Evolutionary conservation across 495 filamentous ascomycete species (phyloP).

Genomic region (Trichoderma reesei): DNA sequence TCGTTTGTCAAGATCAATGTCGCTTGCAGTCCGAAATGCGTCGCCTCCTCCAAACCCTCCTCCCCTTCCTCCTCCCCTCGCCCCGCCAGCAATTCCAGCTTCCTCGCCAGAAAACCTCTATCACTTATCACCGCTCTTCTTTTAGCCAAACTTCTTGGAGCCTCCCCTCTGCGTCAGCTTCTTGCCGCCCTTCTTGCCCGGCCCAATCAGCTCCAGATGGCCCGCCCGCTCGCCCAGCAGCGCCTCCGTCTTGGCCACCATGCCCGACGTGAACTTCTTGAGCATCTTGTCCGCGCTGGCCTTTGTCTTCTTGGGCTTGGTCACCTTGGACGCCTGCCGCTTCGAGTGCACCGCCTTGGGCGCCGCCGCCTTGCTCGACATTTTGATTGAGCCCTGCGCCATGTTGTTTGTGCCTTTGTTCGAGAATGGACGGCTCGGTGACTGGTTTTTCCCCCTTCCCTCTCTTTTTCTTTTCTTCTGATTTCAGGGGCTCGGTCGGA

Average conservation of each 20-base stretch:
- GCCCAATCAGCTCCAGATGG: slow-evolving; percentile 39
- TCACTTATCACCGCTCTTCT: background rate
- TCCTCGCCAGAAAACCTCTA: background rate
- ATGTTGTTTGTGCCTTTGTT: slow-evolving; percentile 17
- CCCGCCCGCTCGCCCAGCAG: slow-evolving; percentile 39
- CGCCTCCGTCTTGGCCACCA: slow-evolving; percentile 35
- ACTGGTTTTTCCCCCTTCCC: background rate
- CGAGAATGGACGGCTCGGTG: too few species aligned
- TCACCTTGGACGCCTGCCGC: slow-evolving; percentile 20
- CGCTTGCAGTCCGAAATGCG: background rate
- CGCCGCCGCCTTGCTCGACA: slow-evolving; percentile 20
- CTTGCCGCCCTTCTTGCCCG: slow-evolving; percentile 31
- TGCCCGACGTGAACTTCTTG: slow-evolving; percentile 32
- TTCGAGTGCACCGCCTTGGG: slow-evolving; percentile 26
- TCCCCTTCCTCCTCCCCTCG: background rate
- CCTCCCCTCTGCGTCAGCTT: slow-evolving; percentile 30
- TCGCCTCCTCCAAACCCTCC: background rate
- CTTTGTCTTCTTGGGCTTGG: slow-evolving; percentile 27
- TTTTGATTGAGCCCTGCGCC: slow-evolving; percentile 38
- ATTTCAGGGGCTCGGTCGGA: too few species aligned
- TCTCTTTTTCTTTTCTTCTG: background rate
- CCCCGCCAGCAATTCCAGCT: background rate
- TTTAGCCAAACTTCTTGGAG: slow-evolving; percentile 40
- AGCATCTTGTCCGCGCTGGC: slow-evolving; percentile 30
- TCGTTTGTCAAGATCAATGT: background rate